These are phyloP conservation scores for Candida xiaguanensis DNA, from an alignment of 805 yeast genomes.

Conservation along the genomic window DNA sequence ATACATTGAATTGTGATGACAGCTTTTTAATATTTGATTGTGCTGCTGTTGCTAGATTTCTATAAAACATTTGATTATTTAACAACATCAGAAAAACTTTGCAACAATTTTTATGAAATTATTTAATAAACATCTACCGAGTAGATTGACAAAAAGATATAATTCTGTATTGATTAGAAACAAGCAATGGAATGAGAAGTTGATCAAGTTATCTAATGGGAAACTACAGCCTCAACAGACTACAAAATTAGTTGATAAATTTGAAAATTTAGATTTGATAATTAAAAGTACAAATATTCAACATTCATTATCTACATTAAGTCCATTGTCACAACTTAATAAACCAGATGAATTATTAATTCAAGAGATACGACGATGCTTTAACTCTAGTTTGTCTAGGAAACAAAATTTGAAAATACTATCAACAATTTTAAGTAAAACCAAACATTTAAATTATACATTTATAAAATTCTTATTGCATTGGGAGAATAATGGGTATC, in stretches of 20 bases:
- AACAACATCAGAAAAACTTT: not conserved
- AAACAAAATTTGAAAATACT: not conserved
- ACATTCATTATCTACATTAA: not conserved
- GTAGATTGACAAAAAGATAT: not conserved
- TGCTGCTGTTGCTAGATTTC: conserved; percentile 25
- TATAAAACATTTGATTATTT: too few relatives aligned
- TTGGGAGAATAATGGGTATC: not conserved
- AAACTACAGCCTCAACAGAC: not conserved
- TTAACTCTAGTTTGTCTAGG: not conserved
- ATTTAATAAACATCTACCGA: not conserved
- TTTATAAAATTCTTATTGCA: not conserved
- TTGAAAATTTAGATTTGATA: not conserved
- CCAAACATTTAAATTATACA: not conserved
- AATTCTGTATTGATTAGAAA: not conserved
- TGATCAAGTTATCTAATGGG: not conserved
- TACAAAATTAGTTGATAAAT: not conserved
- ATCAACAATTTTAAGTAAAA: not conserved
- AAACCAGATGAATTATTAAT: conserved; percentile 1
- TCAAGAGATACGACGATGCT: not conserved
- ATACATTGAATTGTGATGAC: conserved; percentile 37
- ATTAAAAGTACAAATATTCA: not conserved
- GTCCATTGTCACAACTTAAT: not conserved
- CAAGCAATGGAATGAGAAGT: not conserved
- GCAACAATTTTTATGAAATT: not conserved
- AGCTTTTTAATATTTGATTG: conserved; percentile 12